Evolutionary conservation across 2,329 filamentous ascomycete genomes (phyloP).

Genomic region (Claviceps sorghi): DNA sequence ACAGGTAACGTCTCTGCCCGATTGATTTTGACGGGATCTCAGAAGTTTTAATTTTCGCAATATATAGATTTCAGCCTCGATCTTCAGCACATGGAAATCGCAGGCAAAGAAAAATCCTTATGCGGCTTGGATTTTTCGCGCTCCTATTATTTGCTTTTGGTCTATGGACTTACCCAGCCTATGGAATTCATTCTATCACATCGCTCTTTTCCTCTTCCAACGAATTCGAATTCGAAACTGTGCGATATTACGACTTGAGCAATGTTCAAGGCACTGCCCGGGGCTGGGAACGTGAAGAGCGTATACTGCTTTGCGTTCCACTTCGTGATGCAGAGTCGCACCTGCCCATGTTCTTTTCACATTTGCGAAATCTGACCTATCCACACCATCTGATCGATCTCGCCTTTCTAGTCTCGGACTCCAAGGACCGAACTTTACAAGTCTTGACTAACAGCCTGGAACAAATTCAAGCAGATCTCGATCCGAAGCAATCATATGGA

Average conservation of each 20-base stretch:
- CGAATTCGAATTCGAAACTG: slow-evolving; percentile 75
- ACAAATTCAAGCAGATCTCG: slow-evolving; percentile 63
- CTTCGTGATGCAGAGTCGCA: slow-evolving; percentile 85
- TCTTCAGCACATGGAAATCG: slow-evolving; percentile 56
- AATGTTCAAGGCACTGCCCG: slow-evolving; percentile 82
- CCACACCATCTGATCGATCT: slow-evolving; percentile 93
- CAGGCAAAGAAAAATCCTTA: slow-evolving; percentile 57
- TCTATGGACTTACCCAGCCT: slow-evolving; percentile 61
- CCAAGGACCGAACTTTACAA: slow-evolving; percentile 75
- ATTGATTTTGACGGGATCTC: not conserved
- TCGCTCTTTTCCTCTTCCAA: slow-evolving; percentile 53
- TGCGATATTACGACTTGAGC: slow-evolving; percentile 91
- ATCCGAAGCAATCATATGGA: slow-evolving; percentile 72
- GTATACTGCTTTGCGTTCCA: slow-evolving; percentile 87
- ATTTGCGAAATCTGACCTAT: slow-evolving; percentile 91
- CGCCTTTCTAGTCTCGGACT: slow-evolving; percentile 93
- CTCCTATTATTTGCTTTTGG: slow-evolving; percentile 50
- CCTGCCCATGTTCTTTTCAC: slow-evolving; percentile 96
- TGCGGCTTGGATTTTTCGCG: slow-evolving; percentile 47
- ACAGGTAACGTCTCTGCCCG: slow-evolving; percentile 46
- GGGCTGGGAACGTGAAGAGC: slow-evolving; percentile 92
- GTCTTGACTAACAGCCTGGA: slow-evolving; percentile 63
- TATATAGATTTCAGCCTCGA: slow-evolving; percentile 57
- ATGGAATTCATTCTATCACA: slow-evolving; percentile 43
- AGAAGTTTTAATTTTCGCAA: not conserved